A percentile compares a stretch with the other conserved stretches of the same genome.
phyloP scores from a whole-genome alignment of 345 rosid species.

The Dipteronia dyeriana region DNA sequence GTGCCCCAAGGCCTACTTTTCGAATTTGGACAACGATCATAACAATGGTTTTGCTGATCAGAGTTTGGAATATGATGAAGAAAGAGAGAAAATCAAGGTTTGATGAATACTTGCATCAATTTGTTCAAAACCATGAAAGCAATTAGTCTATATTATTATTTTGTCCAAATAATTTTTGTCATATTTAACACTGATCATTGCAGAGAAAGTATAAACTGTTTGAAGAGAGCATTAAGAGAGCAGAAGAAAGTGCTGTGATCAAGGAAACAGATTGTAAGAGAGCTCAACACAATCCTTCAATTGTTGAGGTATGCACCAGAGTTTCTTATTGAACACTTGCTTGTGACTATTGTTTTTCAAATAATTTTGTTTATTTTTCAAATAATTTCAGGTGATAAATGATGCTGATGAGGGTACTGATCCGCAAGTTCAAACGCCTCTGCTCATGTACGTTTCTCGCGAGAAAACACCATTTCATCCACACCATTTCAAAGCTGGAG shows the following conservation, averaged over 20 bases:
- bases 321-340: background rate
- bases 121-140: no score
- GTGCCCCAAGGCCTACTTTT: no score
- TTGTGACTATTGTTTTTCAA: no score
- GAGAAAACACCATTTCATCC: slow-evolving; percentile 41
- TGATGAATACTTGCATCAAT: no score
- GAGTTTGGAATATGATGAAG: no score
- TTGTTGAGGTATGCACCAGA: slow-evolving; percentile 31
- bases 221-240: slow-evolving; percentile 23
- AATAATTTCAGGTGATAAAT: slow-evolving; percentile 23
- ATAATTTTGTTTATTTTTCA: no score
- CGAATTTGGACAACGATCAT: no score
- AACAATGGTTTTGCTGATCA: no score
- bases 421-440: slow-evolving; percentile 28
- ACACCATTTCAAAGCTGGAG: slow-evolving; percentile 59
- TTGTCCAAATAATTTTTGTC: no score
- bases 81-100: no score
- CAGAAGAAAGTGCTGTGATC: slow-evolving; percentile 13
- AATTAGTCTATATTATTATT: no score
- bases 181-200: slow-evolving; percentile 17
- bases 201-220: slow-evolving; percentile 22
- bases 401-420: background rate
- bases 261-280: background rate
- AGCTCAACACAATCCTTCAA: slow-evolving; percentile 16
- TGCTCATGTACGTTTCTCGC: slow-evolving; percentile 47